Base-by-base conservation (phyloP, 768 basidiomycete genomes). In the Boletus huronensis region DNA sequence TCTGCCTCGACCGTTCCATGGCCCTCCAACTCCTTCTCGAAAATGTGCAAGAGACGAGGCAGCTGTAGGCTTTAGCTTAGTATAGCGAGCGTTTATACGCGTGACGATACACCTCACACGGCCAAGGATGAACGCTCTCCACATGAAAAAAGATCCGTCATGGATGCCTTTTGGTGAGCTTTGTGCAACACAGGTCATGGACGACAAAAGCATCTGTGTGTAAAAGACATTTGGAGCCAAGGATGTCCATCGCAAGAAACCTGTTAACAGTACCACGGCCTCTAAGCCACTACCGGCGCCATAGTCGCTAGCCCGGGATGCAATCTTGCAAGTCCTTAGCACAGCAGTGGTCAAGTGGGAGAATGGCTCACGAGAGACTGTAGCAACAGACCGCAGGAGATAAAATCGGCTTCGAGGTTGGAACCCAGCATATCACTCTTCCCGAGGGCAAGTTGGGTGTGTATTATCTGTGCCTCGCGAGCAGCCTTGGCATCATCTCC, bases 381-480 rank as follows among this genome's bases (percentile, higher is more conserved):
- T 35, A 89, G 65, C 17, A 85, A 55, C 11, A 90, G 72, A 34
- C 84, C 77, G 40, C 85, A 81, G 1, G 84, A 83, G 43, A 85
- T 72, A 19, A 82, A 79, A 61, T 90, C 88, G 13, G 81, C 79
- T 58, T 84, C 82, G 1, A 85, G 82, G 59, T 75, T 81, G 21
- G 84, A 73, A 11, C 79, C 81, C 29, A 81, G 63, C 48, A 80
- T 71, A 53, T 85, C 82, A 14, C 74, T 77, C 64, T 84, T 88
- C 19, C 80, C 81, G 29, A 84, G 65, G 10, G 78, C 72, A 49
- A 84, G 65, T 53, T 85, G 86, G 36, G 84, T 80, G 49, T 88
- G 87, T 73, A 87, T 80, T 69, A 87, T 77, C 54, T 88, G 85
- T 16, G 84, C 82, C 69, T 90, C 87, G 53, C 81, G 75, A n/a